Conservation (phyloP, 1,284 basidiomycete species). For the Microbotryum silenes-acaulis region DNA sequence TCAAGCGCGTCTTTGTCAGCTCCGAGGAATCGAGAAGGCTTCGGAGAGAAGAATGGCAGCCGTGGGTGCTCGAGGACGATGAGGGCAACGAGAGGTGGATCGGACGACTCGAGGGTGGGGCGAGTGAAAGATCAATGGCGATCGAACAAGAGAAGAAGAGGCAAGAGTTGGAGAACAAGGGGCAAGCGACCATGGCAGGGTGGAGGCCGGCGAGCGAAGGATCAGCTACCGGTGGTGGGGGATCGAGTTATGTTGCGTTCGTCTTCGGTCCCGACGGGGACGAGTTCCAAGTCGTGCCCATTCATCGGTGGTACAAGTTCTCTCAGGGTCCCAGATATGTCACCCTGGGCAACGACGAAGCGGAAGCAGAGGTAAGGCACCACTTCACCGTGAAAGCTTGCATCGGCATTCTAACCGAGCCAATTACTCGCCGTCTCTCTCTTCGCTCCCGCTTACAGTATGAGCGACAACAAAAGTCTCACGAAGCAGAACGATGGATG, state of each 20-base stretch:
- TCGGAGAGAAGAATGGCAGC: conserved; percentile 71
- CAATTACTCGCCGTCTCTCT: too few species aligned
- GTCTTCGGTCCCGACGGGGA: conserved; percentile 36
- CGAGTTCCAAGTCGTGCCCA: conserved; percentile 74
- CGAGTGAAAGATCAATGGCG: conserved; percentile 45
- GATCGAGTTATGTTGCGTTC: conserved; percentile 38
- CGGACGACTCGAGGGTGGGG: conserved; percentile 64
- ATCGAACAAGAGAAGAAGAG: conserved; percentile 1
- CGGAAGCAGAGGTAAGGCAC: conserved; percentile 55
- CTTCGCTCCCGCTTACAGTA: conserved; percentile 6
- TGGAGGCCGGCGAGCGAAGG: conserved; percentile 24
- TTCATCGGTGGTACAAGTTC: conserved; percentile 82
- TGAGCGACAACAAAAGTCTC: conserved; percentile 50
- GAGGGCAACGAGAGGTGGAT: conserved; percentile 60
- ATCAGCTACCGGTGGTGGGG: conserved; percentile 28
- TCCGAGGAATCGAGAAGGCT: conserved; percentile 60
- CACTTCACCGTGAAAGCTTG: background rate
- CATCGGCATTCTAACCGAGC: too few species aligned
- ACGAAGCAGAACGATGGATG: conserved; percentile 61
- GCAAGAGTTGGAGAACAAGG: conserved; percentile 4
- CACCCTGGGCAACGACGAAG: conserved; percentile 60
- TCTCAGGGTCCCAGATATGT: conserved; percentile 68
- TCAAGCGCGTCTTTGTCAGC: conserved; percentile 67
- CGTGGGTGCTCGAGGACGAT: conserved; percentile 80
- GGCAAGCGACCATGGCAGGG: conserved; percentile 7